A percentile compares a stretch with the other conserved stretches of the same genome.
Conservation (phyloP, 2,329 filamentous ascomycete species). For the Diaporthe caulivora region DNA sequence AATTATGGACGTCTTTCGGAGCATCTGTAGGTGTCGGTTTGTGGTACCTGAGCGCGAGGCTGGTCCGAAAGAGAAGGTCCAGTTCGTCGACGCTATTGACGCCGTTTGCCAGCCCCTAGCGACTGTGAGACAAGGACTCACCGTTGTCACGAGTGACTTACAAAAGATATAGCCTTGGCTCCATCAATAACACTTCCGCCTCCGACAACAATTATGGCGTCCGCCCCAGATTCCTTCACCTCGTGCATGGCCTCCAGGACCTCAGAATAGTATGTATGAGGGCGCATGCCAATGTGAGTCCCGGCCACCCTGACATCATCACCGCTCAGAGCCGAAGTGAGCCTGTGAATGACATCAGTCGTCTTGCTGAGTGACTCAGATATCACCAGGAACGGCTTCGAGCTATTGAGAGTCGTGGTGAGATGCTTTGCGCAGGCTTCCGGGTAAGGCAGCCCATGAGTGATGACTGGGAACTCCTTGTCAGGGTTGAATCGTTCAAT, state of each 20-base stretch:
- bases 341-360: conserved; percentile 40
- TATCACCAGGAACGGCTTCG: conserved; percentile 40
- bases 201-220: conserved; percentile 41
- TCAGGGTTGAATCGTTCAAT: conserved; percentile 36
- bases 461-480: conserved; percentile 39
- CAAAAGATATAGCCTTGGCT: conserved; percentile 41
- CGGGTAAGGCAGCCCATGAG: conserved; percentile 39
- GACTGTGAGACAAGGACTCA: background rate
- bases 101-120: conserved; percentile 40
- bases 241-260: conserved; percentile 38
- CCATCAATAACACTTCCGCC: conserved; percentile 42
- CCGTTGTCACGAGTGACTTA: background rate
- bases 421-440: conserved; percentile 40
- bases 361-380: conserved; percentile 41
- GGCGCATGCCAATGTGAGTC: conserved; percentile 38
- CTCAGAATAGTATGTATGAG: conserved; percentile 43
- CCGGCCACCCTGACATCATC: conserved; percentile 34
- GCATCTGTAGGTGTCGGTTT: background rate
- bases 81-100: conserved; percentile 37
- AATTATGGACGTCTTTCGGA: conserved; percentile 18
- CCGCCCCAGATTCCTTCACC: conserved; percentile 35
- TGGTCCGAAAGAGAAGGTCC: conserved; percentile 35
- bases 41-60: conserved; percentile 5
- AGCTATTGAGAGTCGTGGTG: conserved; percentile 33
- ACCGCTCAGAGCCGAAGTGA: conserved; percentile 32